Conservation (phyloP, 2,329 filamentous ascomycete genomes). For the Talaromyces sp. region DNA sequence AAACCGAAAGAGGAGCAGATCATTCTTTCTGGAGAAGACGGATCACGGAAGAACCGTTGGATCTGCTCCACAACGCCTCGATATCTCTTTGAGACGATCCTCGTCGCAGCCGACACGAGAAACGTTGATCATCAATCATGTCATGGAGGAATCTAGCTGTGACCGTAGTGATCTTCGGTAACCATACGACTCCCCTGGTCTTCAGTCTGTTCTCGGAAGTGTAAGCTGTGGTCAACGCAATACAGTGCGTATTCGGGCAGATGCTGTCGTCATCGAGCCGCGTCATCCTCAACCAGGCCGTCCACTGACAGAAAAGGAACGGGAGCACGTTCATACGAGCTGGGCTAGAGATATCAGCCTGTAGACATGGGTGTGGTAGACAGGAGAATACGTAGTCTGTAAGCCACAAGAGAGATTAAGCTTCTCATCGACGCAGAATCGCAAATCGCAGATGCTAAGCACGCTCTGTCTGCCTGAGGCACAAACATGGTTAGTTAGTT, state of each 20-base stretch:
- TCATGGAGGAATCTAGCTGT: background rate
- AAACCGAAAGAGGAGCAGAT: background rate
- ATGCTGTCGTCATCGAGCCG: conserved; percentile 11
- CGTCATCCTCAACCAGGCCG: conserved; percentile 5
- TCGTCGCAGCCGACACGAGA: background rate
- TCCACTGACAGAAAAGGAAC: background rate
- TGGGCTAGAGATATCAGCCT: background rate
- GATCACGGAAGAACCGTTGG: background rate
- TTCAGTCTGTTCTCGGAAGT: background rate
- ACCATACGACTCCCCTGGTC: background rate
- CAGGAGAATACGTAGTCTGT: background rate
- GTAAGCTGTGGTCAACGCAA: background rate
- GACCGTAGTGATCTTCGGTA: background rate
- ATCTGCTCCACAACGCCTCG: background rate
- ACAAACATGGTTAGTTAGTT: too few relatives aligned
- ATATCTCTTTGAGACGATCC: background rate
- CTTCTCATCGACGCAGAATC: background rate
- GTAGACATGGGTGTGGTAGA: background rate
- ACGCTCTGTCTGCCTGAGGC: background rate
- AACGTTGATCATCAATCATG: background rate
- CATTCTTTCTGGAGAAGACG: background rate
- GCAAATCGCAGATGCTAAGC: background rate
- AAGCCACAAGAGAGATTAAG: background rate
- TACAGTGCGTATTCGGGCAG: background rate
- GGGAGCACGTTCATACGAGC: background rate